Conservation (phyloP, 2,329 filamentous ascomycete species). For the Sclerotinia glacialis region DNA sequence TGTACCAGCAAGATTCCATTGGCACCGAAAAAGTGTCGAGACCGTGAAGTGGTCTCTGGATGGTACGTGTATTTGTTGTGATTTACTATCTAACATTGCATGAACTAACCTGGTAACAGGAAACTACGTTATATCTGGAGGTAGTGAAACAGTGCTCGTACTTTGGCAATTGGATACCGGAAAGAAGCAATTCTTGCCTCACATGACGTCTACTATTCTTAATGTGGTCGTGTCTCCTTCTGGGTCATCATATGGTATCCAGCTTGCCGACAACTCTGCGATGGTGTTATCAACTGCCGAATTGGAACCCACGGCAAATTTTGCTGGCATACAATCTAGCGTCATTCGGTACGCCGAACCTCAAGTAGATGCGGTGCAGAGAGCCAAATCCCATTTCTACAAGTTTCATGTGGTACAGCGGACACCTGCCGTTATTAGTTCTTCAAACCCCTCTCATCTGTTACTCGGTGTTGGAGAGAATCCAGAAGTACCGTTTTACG, state of each 20-base stretch:
- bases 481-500: slow-evolving; percentile 55
- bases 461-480: slow-evolving; percentile 65
- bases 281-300: slow-evolving; percentile 90
- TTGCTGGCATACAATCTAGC: slow-evolving; percentile 75
- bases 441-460: slow-evolving; percentile 59
- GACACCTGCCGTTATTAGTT: slow-evolving; percentile 62
- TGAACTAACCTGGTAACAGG: slow-evolving; percentile 51
- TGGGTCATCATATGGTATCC: slow-evolving; percentile 78
- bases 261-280: slow-evolving; percentile 86
- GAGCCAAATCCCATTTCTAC: slow-evolving; percentile 42
- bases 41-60: slow-evolving; percentile 89
- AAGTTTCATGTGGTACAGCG: slow-evolving; percentile 35
- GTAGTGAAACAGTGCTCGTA: slow-evolving; percentile 82
- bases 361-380: slow-evolving; percentile 52
- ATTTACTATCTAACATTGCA: not conserved
- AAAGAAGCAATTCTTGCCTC: slow-evolving; percentile 79
- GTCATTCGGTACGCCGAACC: slow-evolving; percentile 50
- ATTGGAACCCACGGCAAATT: slow-evolving; percentile 76
- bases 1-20: slow-evolving; percentile 70
- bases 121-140: slow-evolving; percentile 92
- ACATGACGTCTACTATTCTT: slow-evolving; percentile 81
- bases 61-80: slow-evolving; percentile 53
- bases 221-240: slow-evolving; percentile 77
- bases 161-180: slow-evolving; percentile 92
- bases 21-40: slow-evolving; percentile 83